Evolutionary conservation across 805 yeast species (phyloP).

Genomic region (Saccharomycopsis oosterbeekiorum): DNA sequence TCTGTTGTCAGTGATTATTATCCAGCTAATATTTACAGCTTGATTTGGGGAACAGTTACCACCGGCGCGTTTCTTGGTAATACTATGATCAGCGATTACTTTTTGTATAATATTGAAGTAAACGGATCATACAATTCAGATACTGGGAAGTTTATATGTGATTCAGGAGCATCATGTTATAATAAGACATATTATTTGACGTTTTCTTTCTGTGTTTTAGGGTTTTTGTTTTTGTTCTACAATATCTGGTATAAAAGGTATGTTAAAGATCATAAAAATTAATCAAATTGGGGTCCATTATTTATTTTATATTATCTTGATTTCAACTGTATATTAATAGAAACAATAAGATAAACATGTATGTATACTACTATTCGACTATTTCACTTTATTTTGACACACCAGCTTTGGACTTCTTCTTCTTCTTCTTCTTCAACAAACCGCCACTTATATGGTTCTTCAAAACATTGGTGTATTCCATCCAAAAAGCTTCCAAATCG

Average conservation of each 20-base stretch:
- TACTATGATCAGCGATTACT: constrained; percentile 41
- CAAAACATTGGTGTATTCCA: constrained; percentile 55
- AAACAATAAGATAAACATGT: no score
- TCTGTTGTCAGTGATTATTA: constrained; percentile 65
- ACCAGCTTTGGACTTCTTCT: constrained; percentile 38
- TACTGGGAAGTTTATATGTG: constrained; percentile 32
- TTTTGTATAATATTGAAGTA: constrained; percentile 45
- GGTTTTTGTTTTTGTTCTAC: constrained; percentile 18
- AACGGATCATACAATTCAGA: constrained; percentile 33
- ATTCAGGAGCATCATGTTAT: constrained; percentile 39
- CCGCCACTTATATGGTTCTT: constrained; percentile 68
- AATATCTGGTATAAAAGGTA: constrained; percentile 20
- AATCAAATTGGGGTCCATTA: no score
- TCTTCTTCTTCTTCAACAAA: constrained; percentile 73
- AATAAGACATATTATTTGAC: constrained; percentile 30
- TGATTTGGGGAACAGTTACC: constrained; percentile 67
- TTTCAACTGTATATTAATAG: no score
- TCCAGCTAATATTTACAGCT: constrained; percentile 58
- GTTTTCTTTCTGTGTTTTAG: constrained; percentile 20
- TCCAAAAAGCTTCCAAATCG: constrained; percentile 66
- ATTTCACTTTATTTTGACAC: constrained; percentile 2
- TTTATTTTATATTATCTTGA: no score
- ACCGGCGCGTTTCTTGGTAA: constrained; percentile 58
- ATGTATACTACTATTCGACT: neutral
- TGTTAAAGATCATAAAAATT: neutral